These are phyloP conservation scores for Scheffersomyces coipomensis DNA, from an alignment of 805 yeast genomes.

Conservation along the genomic window DNA sequence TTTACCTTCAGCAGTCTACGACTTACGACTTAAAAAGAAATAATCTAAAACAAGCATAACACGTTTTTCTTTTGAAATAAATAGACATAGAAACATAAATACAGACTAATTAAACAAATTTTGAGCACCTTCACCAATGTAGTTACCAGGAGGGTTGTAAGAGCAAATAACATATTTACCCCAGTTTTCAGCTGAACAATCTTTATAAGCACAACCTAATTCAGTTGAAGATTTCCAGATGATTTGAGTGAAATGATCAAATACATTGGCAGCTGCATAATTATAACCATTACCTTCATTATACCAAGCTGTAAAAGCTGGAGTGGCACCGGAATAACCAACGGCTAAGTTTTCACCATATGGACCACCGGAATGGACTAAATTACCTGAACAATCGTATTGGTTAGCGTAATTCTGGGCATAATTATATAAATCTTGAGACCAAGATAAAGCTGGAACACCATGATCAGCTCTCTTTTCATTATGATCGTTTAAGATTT, in stretches of 20 bases:
- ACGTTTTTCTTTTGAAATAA: not conserved
- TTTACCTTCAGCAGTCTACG: not conserved
- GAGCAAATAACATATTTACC: slow-evolving; percentile 71
- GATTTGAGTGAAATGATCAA: slow-evolving; percentile 70
- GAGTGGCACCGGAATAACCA: slow-evolving; percentile 30
- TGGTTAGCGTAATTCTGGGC: slow-evolving; percentile 48
- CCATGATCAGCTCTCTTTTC: slow-evolving; percentile 51
- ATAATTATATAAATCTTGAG: slow-evolving; percentile 44
- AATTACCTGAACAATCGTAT: slow-evolving; percentile 48
- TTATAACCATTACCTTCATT: slow-evolving; percentile 31
- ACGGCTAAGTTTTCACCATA: slow-evolving; percentile 43
- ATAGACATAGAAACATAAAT: slow-evolving; percentile 2
- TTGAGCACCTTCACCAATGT: slow-evolving; percentile 38
- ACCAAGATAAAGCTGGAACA: slow-evolving; percentile 57
- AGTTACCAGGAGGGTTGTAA: slow-evolving; percentile 74
- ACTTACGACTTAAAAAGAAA: not conserved
- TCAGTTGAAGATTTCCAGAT: slow-evolving; percentile 61
- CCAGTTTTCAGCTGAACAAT: slow-evolving; percentile 46
- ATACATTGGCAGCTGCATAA: slow-evolving; percentile 32
- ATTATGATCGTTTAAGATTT: slow-evolving; percentile 63
- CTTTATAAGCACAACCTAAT: slow-evolving; percentile 70
- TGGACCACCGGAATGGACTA: slow-evolving; percentile 36
- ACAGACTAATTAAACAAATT: too few species aligned
- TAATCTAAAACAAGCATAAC: not conserved
- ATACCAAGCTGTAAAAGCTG: slow-evolving; percentile 41